These are phyloP conservation scores for Hypholoma sublateritium DNA, from an alignment of 768 basidiomycete species.

Conservation along the genomic window DNA sequence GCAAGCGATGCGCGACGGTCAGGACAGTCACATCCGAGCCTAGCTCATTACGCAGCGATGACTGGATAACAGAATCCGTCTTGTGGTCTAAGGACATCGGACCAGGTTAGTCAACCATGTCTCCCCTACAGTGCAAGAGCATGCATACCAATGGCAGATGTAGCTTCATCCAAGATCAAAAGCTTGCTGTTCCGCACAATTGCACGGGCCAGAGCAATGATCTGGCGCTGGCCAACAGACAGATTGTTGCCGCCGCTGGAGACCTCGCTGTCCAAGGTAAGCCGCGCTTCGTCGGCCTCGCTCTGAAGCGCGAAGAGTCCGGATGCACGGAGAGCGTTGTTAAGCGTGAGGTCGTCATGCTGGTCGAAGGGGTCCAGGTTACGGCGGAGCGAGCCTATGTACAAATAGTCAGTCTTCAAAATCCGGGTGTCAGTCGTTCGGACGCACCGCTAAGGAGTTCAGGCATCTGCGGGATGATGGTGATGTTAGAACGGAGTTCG, in stretches of 20 bases:
- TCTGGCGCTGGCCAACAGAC: conserved; percentile 73
- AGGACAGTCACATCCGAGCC: conserved; percentile 56
- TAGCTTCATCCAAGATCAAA: conserved; percentile 60
- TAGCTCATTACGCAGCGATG: conserved; percentile 65
- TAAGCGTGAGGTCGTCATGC: conserved; percentile 45
- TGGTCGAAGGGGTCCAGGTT: conserved; percentile 68
- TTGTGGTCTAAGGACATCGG: conserved; percentile 39
- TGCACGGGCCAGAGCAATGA: conserved; percentile 63
- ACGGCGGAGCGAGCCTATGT: conserved; percentile 48
- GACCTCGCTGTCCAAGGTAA: conserved; percentile 43
- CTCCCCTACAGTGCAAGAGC: not conserved
- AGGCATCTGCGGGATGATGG: conserved; percentile 53
- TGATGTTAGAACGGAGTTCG: conserved; percentile 52
- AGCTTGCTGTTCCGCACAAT: conserved; percentile 55
- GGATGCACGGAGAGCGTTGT: conserved; percentile 37
- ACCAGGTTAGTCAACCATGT: conserved; percentile 2
- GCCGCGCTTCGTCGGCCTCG: conserved; percentile 46
- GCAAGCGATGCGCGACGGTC: conserved; percentile 68
- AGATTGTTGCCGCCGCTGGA: conserved; percentile 64
- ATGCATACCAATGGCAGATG: conserved; percentile 43
- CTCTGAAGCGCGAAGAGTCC: conserved; percentile 36
- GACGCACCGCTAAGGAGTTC: conserved; percentile 29
- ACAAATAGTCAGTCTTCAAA: not conserved
- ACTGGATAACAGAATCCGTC: conserved; percentile 69
- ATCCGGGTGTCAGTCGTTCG: not conserved